These are phyloP conservation scores for Plasmodium vinckei DNA, from an alignment of 169 alveolate species.

Conservation along the genomic window DNA sequence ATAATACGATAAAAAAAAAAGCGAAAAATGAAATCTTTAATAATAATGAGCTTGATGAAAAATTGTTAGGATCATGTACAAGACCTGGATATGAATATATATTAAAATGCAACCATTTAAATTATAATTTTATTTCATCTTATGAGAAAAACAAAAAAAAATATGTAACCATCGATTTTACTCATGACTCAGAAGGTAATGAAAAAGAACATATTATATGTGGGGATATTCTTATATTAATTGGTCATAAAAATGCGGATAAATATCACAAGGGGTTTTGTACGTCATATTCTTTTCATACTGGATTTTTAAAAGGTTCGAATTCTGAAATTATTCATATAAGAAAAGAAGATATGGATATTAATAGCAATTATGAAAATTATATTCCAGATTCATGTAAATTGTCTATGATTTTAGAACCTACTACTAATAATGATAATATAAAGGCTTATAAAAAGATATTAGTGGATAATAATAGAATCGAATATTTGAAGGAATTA, in stretches of 20 bases:
- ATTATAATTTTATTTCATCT: constrained; percentile 58
- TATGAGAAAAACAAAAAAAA: constrained; percentile 74
- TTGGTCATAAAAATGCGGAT: constrained; percentile 77
- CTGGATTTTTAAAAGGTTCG: constrained; percentile 77
- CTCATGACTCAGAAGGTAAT: constrained; percentile 80
- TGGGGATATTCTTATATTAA: constrained; percentile 82
- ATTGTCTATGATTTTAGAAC: constrained; percentile 61
- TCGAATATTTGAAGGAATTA: constrained; percentile 56
- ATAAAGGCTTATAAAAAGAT: constrained; percentile 42
- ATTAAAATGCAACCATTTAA: constrained; percentile 54
- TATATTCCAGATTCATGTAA: constrained; percentile 70
- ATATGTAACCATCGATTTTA: constrained; percentile 78
- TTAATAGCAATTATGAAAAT: constrained; percentile 63
- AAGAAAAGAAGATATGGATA: constrained; percentile 74
- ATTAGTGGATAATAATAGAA: constrained; percentile 48
- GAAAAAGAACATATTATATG: constrained; percentile 77
- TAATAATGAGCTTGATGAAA: no score
- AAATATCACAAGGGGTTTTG: constrained; percentile 76
- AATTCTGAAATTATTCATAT: constrained; percentile 62
- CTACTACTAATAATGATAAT: constrained; percentile 26
- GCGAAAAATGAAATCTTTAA: neutral
- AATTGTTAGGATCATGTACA: no score
- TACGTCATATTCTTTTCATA: constrained; percentile 82
- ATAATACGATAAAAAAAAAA: constrained; percentile 18
- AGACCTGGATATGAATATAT: constrained; percentile 69